A percentile compares a stretch with the other conserved stretches of the same genome.
Evolutionary conservation across 106 monocot species (phyloP).

Genomic region (Acorus calamus): DNA sequence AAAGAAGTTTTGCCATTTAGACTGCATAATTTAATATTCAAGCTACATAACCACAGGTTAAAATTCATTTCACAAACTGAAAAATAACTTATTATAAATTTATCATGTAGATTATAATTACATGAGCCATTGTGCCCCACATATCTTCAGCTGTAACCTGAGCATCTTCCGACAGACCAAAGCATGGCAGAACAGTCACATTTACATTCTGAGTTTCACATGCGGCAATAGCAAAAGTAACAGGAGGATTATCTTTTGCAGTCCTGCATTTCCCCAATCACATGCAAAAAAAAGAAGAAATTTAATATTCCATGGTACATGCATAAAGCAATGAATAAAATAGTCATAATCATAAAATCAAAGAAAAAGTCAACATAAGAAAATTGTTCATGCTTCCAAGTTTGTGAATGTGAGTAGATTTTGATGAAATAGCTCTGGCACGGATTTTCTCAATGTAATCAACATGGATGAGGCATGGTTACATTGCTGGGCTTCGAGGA

Average conservation of each 20-base stretch:
- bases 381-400: too few relatives aligned
- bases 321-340: constrained; percentile 3
- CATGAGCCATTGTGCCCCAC: constrained; percentile 86
- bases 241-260: constrained; percentile 89
- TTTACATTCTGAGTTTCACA: constrained; percentile 98
- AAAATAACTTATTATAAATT: too few relatives aligned
- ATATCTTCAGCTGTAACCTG: constrained; percentile 68
- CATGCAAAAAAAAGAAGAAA: neutral
- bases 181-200: constrained; percentile 85
- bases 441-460: too few relatives aligned
- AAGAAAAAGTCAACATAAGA: neutral
- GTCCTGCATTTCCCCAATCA: constrained; percentile 48
- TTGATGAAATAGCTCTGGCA: too few relatives aligned
- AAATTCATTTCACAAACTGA: too few relatives aligned
- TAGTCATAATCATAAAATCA: neutral
- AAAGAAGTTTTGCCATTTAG: neutral
- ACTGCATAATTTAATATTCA: neutral
- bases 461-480: too few relatives aligned
- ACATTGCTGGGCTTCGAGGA: too few relatives aligned
- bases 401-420: too few relatives aligned
- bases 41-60: neutral
- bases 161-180: constrained; percentile 60
- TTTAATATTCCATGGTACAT: too few relatives aligned
- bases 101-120: constrained; percentile 7
- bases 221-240: constrained; percentile 95